Evolutionary conservation across 2,329 filamentous ascomycete species (phyloP).

Genomic region (Allantophomopsis cytisporea): DNA sequence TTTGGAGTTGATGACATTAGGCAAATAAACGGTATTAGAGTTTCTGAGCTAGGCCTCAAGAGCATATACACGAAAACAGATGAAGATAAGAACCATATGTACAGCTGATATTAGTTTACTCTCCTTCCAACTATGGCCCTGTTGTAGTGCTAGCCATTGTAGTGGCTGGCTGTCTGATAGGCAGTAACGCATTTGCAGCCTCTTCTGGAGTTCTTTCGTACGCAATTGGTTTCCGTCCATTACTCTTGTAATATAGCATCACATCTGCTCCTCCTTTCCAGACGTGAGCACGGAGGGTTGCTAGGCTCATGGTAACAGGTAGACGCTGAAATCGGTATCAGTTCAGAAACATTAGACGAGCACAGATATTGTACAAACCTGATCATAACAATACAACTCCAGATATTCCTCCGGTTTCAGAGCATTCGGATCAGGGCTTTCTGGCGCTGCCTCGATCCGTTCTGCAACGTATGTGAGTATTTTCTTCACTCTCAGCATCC

Average conservation of each 20-base stretch:
- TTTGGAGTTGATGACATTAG: too few species aligned
- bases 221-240: slow-evolving; percentile 44
- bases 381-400: slow-evolving; percentile 87
- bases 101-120: too few species aligned
- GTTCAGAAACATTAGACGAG: not conserved
- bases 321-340: slow-evolving; percentile 26
- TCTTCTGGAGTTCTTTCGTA: slow-evolving; percentile 2
- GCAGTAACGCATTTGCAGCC: not conserved
- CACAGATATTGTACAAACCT: slow-evolving; percentile 40
- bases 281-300: slow-evolving; percentile 78
- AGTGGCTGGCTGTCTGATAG: not conserved
- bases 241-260: slow-evolving; percentile 78
- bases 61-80: too few species aligned
- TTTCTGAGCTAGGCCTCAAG: too few species aligned
- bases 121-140: not conserved
- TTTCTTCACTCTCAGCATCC: slow-evolving; percentile 93
- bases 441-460: slow-evolving; percentile 62
- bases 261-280: slow-evolving; percentile 96
- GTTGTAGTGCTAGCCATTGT: not conserved
- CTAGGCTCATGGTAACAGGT: slow-evolving; percentile 78
- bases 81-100: too few species aligned
- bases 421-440: slow-evolving; percentile 41
- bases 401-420: slow-evolving; percentile 84
- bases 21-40: too few species aligned
- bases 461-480: slow-evolving; percentile 87